Base-by-base conservation (phyloP, 1,284 basidiomycete species). In the Cystobasidiaceae sp. region DNA sequence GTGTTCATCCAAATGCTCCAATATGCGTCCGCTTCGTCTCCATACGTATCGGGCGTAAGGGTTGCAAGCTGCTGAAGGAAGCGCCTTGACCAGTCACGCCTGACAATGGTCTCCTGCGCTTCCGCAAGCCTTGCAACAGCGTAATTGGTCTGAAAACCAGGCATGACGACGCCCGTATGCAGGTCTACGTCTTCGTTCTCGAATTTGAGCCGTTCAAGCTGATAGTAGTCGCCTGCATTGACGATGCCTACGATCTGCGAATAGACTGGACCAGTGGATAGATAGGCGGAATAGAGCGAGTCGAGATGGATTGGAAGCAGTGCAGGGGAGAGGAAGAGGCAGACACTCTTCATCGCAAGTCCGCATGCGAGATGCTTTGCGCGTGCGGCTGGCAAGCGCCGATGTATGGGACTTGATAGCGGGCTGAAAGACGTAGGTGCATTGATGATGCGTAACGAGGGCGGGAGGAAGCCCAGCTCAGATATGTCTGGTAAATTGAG, bases 1-100 rank as follows among this genome's bases (percentile, higher is more conserved):
- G 69, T 55, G 46, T 73, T 73, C 28, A 68, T 60, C 71, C 71
- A 73, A 5, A 71, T 27, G 11, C 66, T 64, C 55, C 71, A 72
- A 52, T 55, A 70, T 46, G 69, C 68, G 46, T 70, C 68, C 19
- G 66, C 65, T 9, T 68, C 54, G 25, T 71, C 59, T 2, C 65
- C 61, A 6, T 44, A 43, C 4, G 56, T 45, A 32, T 32, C 27
- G 17, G 55, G 54, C 44, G 43, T 49, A 33, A 56, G 39, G 30
- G 41, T 30, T 32, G 39, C 48, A 7, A 52, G 27, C 28, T 62
- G 60, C 37, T 45, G 43, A 48, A 48, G 21, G 27, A 62, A 62
- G 15, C 60, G 60, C 27, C 39, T 27, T n/a, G 46, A 51, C 13
- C 34, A 19, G 7, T 37, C 27, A 28, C 45, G 32, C 8, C 50